Evolutionary conservation across 208 protist genomes (phyloP), one percentile per base, ranked within the genome.

Genomic region (Histomonas meleagridis): DNA sequence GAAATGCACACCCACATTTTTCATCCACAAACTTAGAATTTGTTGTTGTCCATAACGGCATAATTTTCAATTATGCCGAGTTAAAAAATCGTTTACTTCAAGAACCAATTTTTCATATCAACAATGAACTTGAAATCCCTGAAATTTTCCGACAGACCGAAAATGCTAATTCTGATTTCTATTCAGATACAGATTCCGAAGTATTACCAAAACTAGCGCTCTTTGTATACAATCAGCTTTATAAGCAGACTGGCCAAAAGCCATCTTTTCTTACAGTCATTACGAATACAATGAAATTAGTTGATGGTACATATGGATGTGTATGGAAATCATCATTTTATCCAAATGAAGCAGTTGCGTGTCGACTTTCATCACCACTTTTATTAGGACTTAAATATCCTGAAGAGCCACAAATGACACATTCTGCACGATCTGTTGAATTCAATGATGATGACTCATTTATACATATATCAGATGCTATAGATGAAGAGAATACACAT

Each of bases 261-360:
- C 62, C 69, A 65, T 43, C 69, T 21, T 91, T 79, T 46, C 62
- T 95, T 46, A 93, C 94, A 23, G 94, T 94, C 21, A 90, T 94
- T 60, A 94, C 94, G 55, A 93, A 95, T 35, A 94, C 93, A 53
- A 94, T 95, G 91, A 93, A 92, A 48, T 78, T 91, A n/a, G 90
- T 95, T 48, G 92, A 95, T 46, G 95, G 95, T 35, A 95, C 95
- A 40, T 95, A 93, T 91, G 95, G 94, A 55, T 78, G 95, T 65
- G 93, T 93, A 28, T 93, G 95, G 46, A 92, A 95, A 18, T 86
- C 91, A 69, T 94, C 94, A 46, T 91, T 96, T n/a, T 49, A 92
- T 14, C 94, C 95, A 48, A 94, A 94, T 57, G 92, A 95, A 79
- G 51, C 94, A 12, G 51, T 95, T 69, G 94, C 94, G 9, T 92